These are phyloP conservation scores for Suhomyces coccinellae DNA, from an alignment of 1,139 yeast species.

Conservation along the genomic window DNA sequence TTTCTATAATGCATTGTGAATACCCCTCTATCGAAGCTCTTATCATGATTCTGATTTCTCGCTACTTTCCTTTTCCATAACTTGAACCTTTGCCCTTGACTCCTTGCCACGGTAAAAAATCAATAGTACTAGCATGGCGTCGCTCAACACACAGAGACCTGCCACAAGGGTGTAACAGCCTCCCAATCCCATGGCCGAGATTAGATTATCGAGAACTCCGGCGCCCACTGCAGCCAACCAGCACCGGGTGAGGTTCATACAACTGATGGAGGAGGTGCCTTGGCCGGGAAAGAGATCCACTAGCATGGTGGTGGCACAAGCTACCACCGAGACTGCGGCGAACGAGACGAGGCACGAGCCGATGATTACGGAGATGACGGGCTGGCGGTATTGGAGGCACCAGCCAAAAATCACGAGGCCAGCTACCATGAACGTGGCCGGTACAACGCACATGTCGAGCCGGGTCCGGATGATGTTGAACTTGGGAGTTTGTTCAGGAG, in stretches of 20 bases:
- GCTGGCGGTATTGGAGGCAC: slow-evolving; percentile 33
- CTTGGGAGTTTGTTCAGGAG: slow-evolving; percentile 21
- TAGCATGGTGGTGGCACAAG: slow-evolving; percentile 35
- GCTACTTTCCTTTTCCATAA: neutral
- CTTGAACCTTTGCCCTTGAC: neutral
- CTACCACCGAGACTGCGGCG: slow-evolving; percentile 29
- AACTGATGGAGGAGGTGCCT: slow-evolving; percentile 40
- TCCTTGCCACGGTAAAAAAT: slow-evolving; percentile 4
- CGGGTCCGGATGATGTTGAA: slow-evolving; percentile 32
- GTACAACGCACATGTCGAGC: slow-evolving; percentile 28
- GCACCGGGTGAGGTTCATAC: slow-evolving; percentile 40
- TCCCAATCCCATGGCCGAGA: slow-evolving; percentile 30
- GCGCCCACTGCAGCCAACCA: slow-evolving; percentile 35
- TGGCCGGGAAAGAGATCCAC: slow-evolving; percentile 38
- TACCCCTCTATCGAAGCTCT: too few species aligned
- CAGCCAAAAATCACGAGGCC: slow-evolving; percentile 44
- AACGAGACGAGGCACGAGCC: slow-evolving; percentile 33
- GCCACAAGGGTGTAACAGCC: slow-evolving; percentile 41
- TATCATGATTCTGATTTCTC: too few species aligned
- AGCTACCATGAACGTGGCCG: slow-evolving; percentile 23
- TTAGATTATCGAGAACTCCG: slow-evolving; percentile 36
- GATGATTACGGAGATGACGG: slow-evolving; percentile 33
- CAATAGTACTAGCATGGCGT: slow-evolving; percentile 21
- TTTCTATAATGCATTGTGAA: neutral
- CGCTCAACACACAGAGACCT: slow-evolving; percentile 25